Conservation (phyloP, 116 monocot species). For the Papilionanthe hybrid region DNA sequence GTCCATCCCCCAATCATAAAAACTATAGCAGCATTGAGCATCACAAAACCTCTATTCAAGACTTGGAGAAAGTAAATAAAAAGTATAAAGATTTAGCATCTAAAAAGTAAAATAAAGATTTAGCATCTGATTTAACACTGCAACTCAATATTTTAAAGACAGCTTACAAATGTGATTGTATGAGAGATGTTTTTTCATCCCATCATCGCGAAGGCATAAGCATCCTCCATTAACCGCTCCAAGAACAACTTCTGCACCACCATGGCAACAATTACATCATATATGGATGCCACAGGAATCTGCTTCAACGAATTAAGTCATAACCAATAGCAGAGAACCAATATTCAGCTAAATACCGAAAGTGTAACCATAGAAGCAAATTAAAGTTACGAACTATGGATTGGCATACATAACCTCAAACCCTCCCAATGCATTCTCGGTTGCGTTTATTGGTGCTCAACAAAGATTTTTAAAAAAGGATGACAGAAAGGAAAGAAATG, state of each 20-base stretch:
- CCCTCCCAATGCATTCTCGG: not conserved
- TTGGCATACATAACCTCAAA: not conserved
- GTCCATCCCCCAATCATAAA: too few relatives aligned
- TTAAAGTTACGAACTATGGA: not conserved
- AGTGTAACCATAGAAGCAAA: not conserved
- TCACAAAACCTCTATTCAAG: too few relatives aligned
- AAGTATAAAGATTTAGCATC: too few relatives aligned
- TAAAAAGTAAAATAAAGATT: too few relatives aligned
- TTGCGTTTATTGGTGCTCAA: not conserved
- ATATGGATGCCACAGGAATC: not conserved
- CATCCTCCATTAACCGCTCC: slow-evolving; percentile 31
- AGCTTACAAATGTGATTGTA: slow-evolving; percentile 50
- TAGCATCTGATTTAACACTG: not conserved
- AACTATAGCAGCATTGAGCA: too few relatives aligned
- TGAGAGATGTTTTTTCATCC: slow-evolving; percentile 29
- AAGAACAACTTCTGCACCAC: slow-evolving; percentile 51
- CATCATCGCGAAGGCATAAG: slow-evolving; percentile 16
- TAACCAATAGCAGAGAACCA: not conserved
- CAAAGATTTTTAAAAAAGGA: not conserved
- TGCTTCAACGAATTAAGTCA: not conserved
- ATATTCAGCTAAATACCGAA: not conserved
- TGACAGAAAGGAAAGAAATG: not conserved
- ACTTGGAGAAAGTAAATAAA: too few relatives aligned
- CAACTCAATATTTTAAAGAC: not conserved
- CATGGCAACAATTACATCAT: not conserved